Evolutionary conservation across 2,329 filamentous ascomycete genomes (phyloP).

Genomic region (Beauveria sp.): DNA sequence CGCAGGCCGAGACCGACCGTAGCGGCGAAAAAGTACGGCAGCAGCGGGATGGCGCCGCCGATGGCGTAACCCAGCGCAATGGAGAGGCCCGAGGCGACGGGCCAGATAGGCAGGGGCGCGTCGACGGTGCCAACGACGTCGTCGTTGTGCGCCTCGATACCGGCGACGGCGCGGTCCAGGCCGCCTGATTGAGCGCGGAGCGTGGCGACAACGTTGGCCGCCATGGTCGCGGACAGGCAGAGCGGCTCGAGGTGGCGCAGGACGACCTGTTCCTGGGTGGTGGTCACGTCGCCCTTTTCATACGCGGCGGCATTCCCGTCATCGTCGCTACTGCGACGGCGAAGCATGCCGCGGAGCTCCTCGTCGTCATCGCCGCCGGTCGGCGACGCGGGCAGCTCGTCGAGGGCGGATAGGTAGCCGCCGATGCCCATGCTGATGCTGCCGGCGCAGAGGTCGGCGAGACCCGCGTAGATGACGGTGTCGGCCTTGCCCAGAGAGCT

Average conservation of each 20-base stretch:
- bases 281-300: constrained; percentile 14
- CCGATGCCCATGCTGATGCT: constrained; percentile 69
- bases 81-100: constrained; percentile 46
- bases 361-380: constrained; percentile 15
- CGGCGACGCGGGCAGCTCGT: constrained; percentile 17
- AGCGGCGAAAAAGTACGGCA: constrained; percentile 51
- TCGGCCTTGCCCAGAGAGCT: constrained; percentile 52
- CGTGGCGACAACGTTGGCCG: constrained; percentile 19
- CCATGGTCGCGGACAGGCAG: constrained; percentile 17
- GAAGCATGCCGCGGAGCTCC: constrained; percentile 21
- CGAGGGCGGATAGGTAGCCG: constrained; percentile 56
- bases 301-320: constrained; percentile 5
- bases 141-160: constrained; percentile 16
- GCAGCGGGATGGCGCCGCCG: constrained; percentile 53
- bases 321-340: not conserved
- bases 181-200: constrained; percentile 25
- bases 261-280: constrained; percentile 17
- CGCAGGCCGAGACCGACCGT: constrained; percentile 36
- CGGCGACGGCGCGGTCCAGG: constrained; percentile 17
- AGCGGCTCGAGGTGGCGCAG: constrained; percentile 27
- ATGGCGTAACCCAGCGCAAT: constrained; percentile 56
- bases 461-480: constrained; percentile 58
- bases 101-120: constrained; percentile 20
- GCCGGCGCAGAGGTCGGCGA: constrained; percentile 64
- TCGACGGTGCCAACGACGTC: constrained; percentile 7